A percentile compares a stretch with the other conserved stretches of the same genome.
These are phyloP conservation scores for Fusarium sp. DNA, from an alignment of 2,329 filamentous ascomycete genomes.

Conservation along the genomic window DNA sequence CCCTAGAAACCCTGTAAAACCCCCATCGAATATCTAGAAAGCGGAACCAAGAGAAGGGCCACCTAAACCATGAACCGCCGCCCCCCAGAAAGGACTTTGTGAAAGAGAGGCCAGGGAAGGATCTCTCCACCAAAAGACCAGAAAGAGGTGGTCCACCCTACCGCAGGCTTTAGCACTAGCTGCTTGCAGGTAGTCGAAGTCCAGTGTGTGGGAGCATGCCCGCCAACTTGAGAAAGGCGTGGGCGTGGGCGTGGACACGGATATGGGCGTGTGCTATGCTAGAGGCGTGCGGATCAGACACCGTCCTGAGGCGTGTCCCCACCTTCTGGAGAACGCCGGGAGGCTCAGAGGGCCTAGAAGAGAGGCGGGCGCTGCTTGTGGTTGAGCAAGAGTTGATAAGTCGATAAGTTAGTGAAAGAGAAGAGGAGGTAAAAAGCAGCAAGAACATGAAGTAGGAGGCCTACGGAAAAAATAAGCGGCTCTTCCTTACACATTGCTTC, in stretches of 20 bases:
- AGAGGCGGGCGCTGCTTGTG: slow-evolving; percentile 41
- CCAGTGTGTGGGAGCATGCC: slow-evolving; percentile 38
- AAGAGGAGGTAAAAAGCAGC: slow-evolving; percentile 13
- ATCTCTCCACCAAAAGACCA: slow-evolving; percentile 29
- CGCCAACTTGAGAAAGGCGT: slow-evolving; percentile 20
- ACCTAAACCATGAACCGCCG: too few relatives aligned
- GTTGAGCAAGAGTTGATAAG: slow-evolving; percentile 28
- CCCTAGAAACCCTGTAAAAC: slow-evolving; percentile 29
- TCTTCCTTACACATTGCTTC: slow-evolving; percentile 3
- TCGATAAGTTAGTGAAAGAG: slow-evolving; percentile 5
- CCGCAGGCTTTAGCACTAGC: slow-evolving; percentile 34
- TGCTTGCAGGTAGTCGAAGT: slow-evolving; percentile 36
- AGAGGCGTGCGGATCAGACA: slow-evolving; percentile 32
- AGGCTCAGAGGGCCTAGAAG: slow-evolving; percentile 50
- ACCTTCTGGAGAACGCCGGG: slow-evolving; percentile 48
- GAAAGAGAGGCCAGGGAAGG: too few relatives aligned
- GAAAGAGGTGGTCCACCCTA: slow-evolving; percentile 34
- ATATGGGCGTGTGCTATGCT: slow-evolving; percentile 12
- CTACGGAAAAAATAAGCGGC: slow-evolving; percentile 5
- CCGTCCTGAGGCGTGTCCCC: slow-evolving; percentile 28
- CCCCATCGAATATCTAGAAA: slow-evolving; percentile 40
- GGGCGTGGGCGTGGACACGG: not conserved
- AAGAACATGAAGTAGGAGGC: slow-evolving; percentile 27
- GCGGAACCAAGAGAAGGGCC: slow-evolving; percentile 38
- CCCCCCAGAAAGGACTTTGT: slow-evolving; percentile 31